phyloP scores from a whole-genome alignment of 306 rosid genomes.

The Spatholobus suberectus region DNA sequence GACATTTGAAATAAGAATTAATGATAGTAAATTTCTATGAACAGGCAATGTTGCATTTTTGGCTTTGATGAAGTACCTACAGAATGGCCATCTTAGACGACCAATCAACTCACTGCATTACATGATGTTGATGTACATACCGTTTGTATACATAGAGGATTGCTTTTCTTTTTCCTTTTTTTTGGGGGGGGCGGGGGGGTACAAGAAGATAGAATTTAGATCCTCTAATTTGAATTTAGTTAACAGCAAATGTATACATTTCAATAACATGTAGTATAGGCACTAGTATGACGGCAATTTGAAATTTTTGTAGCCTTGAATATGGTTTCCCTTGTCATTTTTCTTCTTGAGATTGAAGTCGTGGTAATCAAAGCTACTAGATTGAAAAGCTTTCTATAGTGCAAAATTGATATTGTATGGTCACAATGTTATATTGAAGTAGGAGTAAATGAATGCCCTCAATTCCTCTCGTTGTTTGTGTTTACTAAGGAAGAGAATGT shows the following conservation, averaged over 20 bases:
- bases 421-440: not conserved
- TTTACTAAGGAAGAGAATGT: not conserved
- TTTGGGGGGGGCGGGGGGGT: not conserved
- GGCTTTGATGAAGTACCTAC: slow-evolving; percentile 66
- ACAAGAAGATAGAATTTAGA: slow-evolving; percentile 25
- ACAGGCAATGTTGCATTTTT: slow-evolving; percentile 94
- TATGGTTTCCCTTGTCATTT: slow-evolving; percentile 1
- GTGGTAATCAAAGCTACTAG: slow-evolving; percentile 21
- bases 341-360: slow-evolving; percentile 23
- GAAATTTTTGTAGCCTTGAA: slow-evolving; percentile 33
- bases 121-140: slow-evolving; percentile 35
- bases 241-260: slow-evolving; percentile 29
- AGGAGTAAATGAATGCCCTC: not conserved
- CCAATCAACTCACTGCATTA: slow-evolving; percentile 20
- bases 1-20: not conserved
- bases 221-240: slow-evolving; percentile 35
- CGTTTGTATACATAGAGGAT: slow-evolving; percentile 32
- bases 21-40: slow-evolving; percentile 38
- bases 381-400: slow-evolving; percentile 26
- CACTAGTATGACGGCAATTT: slow-evolving; percentile 31
- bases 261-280: slow-evolving; percentile 32
- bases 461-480: not conserved
- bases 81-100: slow-evolving; percentile 28
- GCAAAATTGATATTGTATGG: not conserved
- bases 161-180: no score